These are phyloP conservation scores for Phialophora expanda DNA, from an alignment of 2,329 filamentous ascomycete species.

Conservation along the genomic window DNA sequence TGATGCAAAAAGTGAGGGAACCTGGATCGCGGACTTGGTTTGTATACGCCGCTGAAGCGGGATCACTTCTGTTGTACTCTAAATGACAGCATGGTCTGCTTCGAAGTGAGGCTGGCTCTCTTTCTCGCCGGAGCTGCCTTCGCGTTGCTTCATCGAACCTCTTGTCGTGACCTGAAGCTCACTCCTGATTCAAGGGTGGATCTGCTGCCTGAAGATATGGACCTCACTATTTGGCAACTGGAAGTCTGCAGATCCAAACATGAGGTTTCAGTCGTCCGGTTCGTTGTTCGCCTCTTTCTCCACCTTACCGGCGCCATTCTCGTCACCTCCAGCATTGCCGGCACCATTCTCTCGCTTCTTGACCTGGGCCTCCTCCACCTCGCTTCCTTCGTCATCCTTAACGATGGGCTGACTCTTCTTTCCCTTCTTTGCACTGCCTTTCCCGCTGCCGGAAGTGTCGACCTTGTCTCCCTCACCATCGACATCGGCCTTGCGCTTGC, in stretches of 20 bases:
- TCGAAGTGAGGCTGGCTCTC: background rate
- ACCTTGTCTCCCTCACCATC: background rate
- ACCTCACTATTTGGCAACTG: background rate
- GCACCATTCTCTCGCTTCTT: background rate
- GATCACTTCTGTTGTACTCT: background rate
- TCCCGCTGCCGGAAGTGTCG: background rate
- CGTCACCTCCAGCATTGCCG: background rate
- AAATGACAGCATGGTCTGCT: background rate
- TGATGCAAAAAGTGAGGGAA: background rate
- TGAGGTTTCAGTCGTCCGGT: background rate
- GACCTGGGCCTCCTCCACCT: background rate
- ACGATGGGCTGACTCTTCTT: constrained; percentile 1
- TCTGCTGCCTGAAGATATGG: background rate
- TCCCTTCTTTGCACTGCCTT: background rate
- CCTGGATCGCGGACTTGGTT: background rate
- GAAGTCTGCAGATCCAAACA: background rate
- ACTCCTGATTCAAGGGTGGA: background rate
- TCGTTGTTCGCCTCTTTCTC: constrained; percentile 6
- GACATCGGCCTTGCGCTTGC: constrained; percentile 8
- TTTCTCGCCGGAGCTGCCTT: background rate
- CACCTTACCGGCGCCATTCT: background rate
- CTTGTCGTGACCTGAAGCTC: background rate
- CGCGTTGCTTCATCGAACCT: background rate
- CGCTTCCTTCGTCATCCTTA: background rate
- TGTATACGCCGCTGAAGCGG: background rate